Evolutionary conservation across 176 grass and related monocot species (phyloP), one percentile per base, ranked within the genome.

Genomic region (Eleusine coracana): DNA sequence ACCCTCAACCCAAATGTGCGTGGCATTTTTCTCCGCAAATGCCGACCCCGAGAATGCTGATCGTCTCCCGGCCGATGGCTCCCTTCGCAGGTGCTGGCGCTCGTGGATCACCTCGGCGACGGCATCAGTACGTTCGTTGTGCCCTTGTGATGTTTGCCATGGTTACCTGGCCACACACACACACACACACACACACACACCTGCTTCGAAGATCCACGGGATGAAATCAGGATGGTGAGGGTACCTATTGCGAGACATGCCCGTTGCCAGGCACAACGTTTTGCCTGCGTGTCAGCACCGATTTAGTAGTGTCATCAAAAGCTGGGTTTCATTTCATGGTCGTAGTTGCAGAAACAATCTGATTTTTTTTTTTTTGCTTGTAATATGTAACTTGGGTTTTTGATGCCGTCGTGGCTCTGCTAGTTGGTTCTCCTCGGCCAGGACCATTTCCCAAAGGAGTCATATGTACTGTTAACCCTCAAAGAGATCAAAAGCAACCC

Each of bases 1-100:
- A 76, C 82, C 21, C 85, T 93, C 34, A 90, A 93, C 75, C 82
- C 91, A 54, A 93, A 93, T 85, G 88, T 80, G 31, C 28, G 2
- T 34, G 18, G 42, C 49, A 44, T 76, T 76, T 29, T 23, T 5
- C 39, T 65, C 40, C 18, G 7, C 39, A 6, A 60, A 71, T 50
- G 50, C 15, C 21, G 3, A 5, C 42, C 46, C 16, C 12, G 6
- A 23, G 20, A 9, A 23, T 7, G 59, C 60, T 46, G 70, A 72
- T 49, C 48, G 3, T 0, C 20, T 3, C 0, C 18, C 6, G 25
- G 59, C 23, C 2, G 11, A 27, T 62, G 59, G 12, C 5, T 48
- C 17, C 41, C 29, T 71, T 5, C 23, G 37, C 76, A 85, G 76
- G 82, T 85, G 42, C 18, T 89, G 52, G 87, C 82, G 52, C 76